Base-by-base conservation (phyloP, 148 eudicot species). In the Amaranthus palmeri region DNA sequence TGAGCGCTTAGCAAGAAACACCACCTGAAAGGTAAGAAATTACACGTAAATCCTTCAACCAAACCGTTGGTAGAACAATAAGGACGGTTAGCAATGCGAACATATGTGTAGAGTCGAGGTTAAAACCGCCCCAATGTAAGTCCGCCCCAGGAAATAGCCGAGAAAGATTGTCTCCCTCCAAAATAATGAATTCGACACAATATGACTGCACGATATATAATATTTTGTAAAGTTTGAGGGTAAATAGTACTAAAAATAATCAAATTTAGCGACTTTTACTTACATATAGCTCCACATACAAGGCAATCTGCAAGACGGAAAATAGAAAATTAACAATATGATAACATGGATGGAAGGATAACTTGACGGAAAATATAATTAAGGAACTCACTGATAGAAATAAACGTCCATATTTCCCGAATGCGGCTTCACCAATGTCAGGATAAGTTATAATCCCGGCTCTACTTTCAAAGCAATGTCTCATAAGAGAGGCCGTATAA, bases 351-450 rank as follows among this genome's bases (percentile, higher is more conserved):
- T 51, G 4, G 10, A 13, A 15, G 58, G 36, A 66, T 25, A 25
- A 15, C n/a, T 12, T 54, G 46, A 25, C 10, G 3, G 14, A 3
- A 6, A 9, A 7, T 4, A 11, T n/a, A 13, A 57, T 15, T 25
- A 55, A 65, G 25, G 44, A 70, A 88, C 99, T 83, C 72, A 91
- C 98, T 51, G 97, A 89, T 79, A 95, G 69, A 57, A 91, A 68
- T 73, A 95, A 77, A 44, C 98, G 91, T 4, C 98, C 98, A 60
- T 72, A 85, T 82, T 77, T 91, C 55, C 98, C 98, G 76, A 91
- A 95, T n/a, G 98, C 98, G 54, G 98, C 98, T 85, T 95, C 96
- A 75, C 98, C 98, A 43, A 95, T 79, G 70, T 95, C 98, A 4
- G 98, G 96, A 69, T 85, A 95, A 43, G 85, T 83, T 70, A 85